Evolutionary conservation across 176 grass and related monocot species (phyloP), one percentile per base, ranked within the genome.

Genomic region (Canna indica): DNA sequence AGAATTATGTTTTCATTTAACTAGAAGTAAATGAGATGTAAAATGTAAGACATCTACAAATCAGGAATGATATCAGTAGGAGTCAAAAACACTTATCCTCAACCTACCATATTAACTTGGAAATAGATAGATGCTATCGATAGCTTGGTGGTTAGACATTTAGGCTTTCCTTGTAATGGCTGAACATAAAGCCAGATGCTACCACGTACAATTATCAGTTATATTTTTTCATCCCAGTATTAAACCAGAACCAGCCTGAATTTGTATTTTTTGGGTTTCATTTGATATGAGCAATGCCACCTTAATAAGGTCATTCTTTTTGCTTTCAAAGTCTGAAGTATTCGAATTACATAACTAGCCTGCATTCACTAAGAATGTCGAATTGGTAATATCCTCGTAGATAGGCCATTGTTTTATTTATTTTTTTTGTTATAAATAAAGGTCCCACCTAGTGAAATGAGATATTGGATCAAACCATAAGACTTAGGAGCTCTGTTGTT

Each of bases 391-490:
- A 54, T 6, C 50, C 22, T 54, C 17, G n/a, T 54, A 5, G 6
- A 54, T 6, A 54, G 50, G 50, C 20, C 22, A n/a, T 20, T 6
- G 20, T 54, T 54, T 8, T 53, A 22, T 24, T 5, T 1, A 5
- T 8, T 1, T 54, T 25, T 25, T 6, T n/a, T 53, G 17, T n/a
- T 6, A n/a, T 15, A n/a, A n/a, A n/a, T n/a, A n/a, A n/a, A 50
- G 2, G 47, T 22, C 6, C n/a, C 4, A 20, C 8, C n/a, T 1
- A 54, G 3, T n/a, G 0, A 54, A 20, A 44, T n/a, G 22, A 54
- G 50, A 18, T 53, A n/a, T 53, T 53, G 50, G 50, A 53, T 53
- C 50, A 53, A n/a, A n/a, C 50, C 50, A 53, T 53, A n/a, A 53
- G 22, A n/a, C 5, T 24, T 0, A n/a, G 3, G n/a, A n/a, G n/a